A percentile compares a stretch with the other conserved stretches of the same genome.
Evolutionary conservation across 2,329 filamentous ascomycete species (phyloP).

Genomic region (Waltergamsia citrina): DNA sequence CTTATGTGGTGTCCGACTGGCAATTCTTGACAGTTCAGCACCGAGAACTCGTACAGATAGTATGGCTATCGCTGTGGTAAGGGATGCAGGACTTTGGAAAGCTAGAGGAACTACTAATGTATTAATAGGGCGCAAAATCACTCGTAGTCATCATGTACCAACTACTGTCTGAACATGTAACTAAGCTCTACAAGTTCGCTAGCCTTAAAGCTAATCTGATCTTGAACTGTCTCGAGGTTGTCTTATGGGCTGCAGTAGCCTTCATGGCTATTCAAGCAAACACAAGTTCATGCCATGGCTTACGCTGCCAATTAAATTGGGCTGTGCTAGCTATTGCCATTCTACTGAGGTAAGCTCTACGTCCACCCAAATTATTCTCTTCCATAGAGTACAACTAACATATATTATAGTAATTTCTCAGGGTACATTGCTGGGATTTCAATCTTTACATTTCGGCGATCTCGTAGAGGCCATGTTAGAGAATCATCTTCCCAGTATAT

Average conservation of each 20-base stretch:
- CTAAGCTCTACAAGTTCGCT: conserved; percentile 8
- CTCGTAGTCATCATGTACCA: conserved; percentile 2
- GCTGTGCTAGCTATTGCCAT: neutral
- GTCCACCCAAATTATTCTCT: neutral
- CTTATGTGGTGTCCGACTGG: too few species aligned
- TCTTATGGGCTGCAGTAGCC: conserved; percentile 11
- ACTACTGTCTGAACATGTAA: conserved; percentile 14
- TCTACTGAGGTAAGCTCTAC: neutral
- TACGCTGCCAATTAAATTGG: neutral
- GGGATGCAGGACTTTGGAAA: too few species aligned
- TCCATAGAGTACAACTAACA: neutral
- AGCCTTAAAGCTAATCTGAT: conserved; percentile 13
- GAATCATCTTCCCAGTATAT: too few species aligned
- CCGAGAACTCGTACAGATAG: too few species aligned
- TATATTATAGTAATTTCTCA: too few species aligned
- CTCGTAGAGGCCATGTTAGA: too few species aligned
- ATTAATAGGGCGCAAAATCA: conserved; percentile 1
- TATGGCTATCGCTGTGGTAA: too few species aligned
- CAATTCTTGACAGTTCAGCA: too few species aligned
- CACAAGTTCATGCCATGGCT: neutral
- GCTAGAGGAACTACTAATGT: too few species aligned
- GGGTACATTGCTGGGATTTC: too few species aligned
- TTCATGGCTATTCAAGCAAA: neutral
- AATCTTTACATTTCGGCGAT: too few species aligned
- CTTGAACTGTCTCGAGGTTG: conserved; percentile 13